Evolutionary conservation across 768 basidiomycete genomes (phyloP).

Genomic region (Rhodocollybia butyracea): DNA sequence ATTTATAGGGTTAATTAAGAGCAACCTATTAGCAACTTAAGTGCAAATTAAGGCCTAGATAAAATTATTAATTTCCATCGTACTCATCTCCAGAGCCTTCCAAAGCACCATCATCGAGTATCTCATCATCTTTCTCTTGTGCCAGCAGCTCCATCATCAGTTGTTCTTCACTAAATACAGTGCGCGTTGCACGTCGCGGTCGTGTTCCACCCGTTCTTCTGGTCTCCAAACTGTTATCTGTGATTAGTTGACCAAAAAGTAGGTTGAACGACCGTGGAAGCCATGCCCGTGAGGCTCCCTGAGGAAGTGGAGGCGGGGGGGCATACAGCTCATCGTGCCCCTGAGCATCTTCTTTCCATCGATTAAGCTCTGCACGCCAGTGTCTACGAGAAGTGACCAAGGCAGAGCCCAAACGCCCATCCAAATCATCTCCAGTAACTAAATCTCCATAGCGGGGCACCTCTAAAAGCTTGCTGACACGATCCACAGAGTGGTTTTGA

Average conservation of each 20-base stretch:
- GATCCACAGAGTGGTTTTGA: not conserved
- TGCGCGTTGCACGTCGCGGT: not conserved
- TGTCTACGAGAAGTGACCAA: not conserved
- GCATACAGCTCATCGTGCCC: not conserved
- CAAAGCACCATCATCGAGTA: not conserved
- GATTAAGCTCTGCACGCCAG: not conserved
- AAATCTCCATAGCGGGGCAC: not conserved
- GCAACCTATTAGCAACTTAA: not conserved
- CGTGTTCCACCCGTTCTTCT: too few relatives aligned
- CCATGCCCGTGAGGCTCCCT: not conserved
- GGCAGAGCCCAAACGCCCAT: not conserved
- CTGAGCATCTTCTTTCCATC: not conserved
- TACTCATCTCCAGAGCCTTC: constrained; percentile 1
- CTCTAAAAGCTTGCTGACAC: not conserved
- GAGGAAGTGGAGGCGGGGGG: not conserved
- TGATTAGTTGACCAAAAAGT: not conserved
- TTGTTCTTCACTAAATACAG: not conserved
- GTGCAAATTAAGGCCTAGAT: not conserved
- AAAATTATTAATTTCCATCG: not conserved
- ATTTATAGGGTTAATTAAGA: not conserved
- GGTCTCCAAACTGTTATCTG: not conserved
- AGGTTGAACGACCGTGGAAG: not conserved
- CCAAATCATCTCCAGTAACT: not conserved
- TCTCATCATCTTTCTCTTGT: not conserved
- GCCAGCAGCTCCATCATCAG: not conserved